A percentile compares a stretch with the other conserved stretches of the same genome.
phyloP scores from a whole-genome alignment of 23 red algal genomes.

The Rhodosorus marinus region DNA sequence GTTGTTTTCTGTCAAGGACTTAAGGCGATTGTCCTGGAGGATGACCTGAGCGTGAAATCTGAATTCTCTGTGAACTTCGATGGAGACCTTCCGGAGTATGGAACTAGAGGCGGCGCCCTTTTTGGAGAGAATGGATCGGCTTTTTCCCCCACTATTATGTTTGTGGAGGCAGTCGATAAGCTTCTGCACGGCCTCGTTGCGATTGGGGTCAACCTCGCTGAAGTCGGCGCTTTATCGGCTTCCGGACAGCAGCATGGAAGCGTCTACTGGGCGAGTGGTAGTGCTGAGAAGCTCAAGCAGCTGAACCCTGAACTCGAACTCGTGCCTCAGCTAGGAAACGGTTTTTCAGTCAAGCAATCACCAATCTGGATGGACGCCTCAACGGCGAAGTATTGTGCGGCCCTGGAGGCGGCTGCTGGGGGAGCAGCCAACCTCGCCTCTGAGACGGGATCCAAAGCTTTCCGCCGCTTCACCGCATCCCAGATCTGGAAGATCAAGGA shows the following conservation, averaged over 20 bases:
- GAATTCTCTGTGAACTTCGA: constrained; percentile 24
- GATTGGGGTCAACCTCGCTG: constrained; percentile 6
- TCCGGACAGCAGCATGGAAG: constrained; percentile 42
- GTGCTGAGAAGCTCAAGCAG: neutral
- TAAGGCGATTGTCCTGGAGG: no score
- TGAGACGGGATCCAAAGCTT: constrained; percentile 21
- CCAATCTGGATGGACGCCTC: constrained; percentile 28
- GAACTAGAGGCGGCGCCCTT: constrained; percentile 3
- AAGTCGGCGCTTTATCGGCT: constrained; percentile 6
- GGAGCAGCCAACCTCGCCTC: constrained; percentile 10
- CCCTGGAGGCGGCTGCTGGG: constrained; percentile 12
- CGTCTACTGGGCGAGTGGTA: constrained; percentile 14
- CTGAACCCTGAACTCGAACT: constrained; percentile 1
- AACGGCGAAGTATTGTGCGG: constrained; percentile 8
- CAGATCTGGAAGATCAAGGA: constrained; percentile 15
- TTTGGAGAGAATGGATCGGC: constrained; percentile 1
- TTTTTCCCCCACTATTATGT: constrained; percentile 18
- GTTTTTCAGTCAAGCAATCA: neutral
- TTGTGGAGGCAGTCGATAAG: constrained; percentile 19
- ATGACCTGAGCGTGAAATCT: neutral
- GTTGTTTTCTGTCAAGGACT: no score
- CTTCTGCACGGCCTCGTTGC: constrained; percentile 8
- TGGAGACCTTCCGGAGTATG: constrained; percentile 8
- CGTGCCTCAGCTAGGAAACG: neutral
- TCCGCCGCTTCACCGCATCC: constrained; percentile 19